phyloP scores from a whole-genome alignment of 805 yeast genomes.

The Zygosaccharomyces siamensis region DNA sequence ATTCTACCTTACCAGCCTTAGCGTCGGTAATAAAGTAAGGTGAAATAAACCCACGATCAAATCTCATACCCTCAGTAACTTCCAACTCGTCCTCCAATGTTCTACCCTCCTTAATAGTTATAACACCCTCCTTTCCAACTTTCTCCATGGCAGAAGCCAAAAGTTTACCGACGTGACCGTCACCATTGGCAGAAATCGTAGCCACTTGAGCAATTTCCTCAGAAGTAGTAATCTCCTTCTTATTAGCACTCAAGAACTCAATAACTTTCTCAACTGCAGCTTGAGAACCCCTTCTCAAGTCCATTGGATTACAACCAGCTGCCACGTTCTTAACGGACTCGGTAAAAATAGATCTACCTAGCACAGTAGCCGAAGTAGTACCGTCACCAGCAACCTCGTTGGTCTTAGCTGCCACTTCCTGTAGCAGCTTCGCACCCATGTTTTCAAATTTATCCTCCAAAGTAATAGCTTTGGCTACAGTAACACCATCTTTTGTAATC shows the following conservation, averaged over 20 bases:
- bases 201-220: slow-evolving; percentile 98
- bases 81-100: slow-evolving; percentile 94
- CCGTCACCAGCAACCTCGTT: slow-evolving; percentile 99
- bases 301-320: slow-evolving; percentile 99
- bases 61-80: slow-evolving; percentile 97
- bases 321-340: slow-evolving; percentile 96
- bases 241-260: slow-evolving; percentile 73
- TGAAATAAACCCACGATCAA: slow-evolving; percentile 94
- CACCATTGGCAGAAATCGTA: slow-evolving; percentile 96
- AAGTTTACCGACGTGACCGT: slow-evolving; percentile 81
- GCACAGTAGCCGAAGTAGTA: slow-evolving; percentile 94
- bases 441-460: slow-evolving; percentile 90
- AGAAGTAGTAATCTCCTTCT: slow-evolving; percentile 87
- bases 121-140: slow-evolving; percentile 98
- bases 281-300: slow-evolving; percentile 93
- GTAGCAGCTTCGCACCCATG: slow-evolving; percentile 90
- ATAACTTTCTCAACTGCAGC: slow-evolving; percentile 94
- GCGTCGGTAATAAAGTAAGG: slow-evolving; percentile 95
- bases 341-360: slow-evolving; percentile 92
- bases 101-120: slow-evolving; percentile 95
- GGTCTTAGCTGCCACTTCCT: slow-evolving; percentile 95
- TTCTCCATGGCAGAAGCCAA: slow-evolving; percentile 96
- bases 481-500: slow-evolving; percentile 98
- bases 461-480: slow-evolving; percentile 84
- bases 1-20: slow-evolving; percentile 88